Base-by-base conservation (phyloP, 805 yeast genomes). In the Suhomyces xylopsoci region DNA sequence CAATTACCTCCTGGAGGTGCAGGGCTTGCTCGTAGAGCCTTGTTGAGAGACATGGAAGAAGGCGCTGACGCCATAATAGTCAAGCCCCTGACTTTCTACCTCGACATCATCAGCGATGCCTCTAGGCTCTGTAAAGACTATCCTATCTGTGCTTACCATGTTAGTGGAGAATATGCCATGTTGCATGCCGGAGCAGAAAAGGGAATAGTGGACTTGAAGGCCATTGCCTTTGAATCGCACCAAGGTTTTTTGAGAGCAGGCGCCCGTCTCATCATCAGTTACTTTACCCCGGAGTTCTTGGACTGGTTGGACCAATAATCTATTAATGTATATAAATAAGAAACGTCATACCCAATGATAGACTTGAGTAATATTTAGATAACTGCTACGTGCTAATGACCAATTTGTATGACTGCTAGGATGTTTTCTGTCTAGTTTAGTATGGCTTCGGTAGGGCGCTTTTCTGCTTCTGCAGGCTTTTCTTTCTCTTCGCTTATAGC, bases 141-240 rank as follows among this genome's bases (percentile, higher is more conserved):
- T 61, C 99, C 99, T 25, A 76, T 94, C 50, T 90, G 97, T 63
- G 92, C 96, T 25, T 94, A 94, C 71, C 99, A 94, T 70, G 99
- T 94, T 22, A 84, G 93, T 67, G 99, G 99, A 41, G 99, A 94
- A 72, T 94, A 82, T 65, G 97, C 98, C 30, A 94, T 94, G 99
- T 71, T 94, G 58, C 96, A 92, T 66, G 99, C 99, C 7, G 98
- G 97, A 50, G 97, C 97, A 28, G 97, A 91, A 64, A 91, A 91
- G 78, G 96, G 96, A 38, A 81, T 92, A 55, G 88, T 87, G 55
- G 97, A 93, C 68, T 80, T 94, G 70, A 87, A 89, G 71, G 83
- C 53, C 70, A 84, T 79, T 82, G 88, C 91, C 0, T 88, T 88
- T 62, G 99, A 94, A 74, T 76, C 94, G 47, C 97, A 94, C 62